Evolutionary conservation across 75 land plant genomes (phyloP).

Genomic region (Isoetes taiwanensis): DNA sequence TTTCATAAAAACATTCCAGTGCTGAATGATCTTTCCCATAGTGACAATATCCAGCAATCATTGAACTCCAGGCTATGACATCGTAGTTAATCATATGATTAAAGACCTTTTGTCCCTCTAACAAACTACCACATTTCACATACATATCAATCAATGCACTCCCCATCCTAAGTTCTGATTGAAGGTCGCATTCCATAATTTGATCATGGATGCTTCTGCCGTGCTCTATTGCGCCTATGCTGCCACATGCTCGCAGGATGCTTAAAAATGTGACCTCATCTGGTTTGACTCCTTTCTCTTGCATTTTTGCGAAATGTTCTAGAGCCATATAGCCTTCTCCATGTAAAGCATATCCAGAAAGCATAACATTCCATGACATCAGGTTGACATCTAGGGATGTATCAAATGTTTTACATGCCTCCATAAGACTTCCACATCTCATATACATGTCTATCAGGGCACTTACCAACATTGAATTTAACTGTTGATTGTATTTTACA

Average conservation of each 20-base stretch:
- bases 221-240: neutral
- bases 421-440: conserved; percentile 11
- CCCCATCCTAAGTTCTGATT: neutral
- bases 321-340: conserved; percentile 6
- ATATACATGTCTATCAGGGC: conserved; percentile 16
- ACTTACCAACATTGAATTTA: too few species aligned
- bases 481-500: too few species aligned
- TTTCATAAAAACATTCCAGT: neutral
- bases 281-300: neutral
- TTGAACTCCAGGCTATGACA: conserved; percentile 14
- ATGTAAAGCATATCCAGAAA: conserved; percentile 9
- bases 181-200: neutral
- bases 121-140: conserved; percentile 8
- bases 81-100: neutral
- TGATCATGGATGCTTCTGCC: conserved; percentile 9
- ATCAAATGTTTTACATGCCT: conserved; percentile 2
- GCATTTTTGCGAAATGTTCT: neutral
- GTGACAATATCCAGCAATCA: conserved; percentile 12
- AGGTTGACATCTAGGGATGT: neutral
- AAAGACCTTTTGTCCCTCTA: conserved; percentile 8
- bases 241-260: conserved; percentile 14
- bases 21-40: conserved; percentile 7
- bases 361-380: conserved; percentile 12
- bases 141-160: conserved; percentile 15
- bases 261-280: conserved; percentile 5